Percentiles rank a stretch among this genome's conserved stretches.
These are phyloP conservation scores for Cruciata laevipes DNA, from an alignment of 257 asterid genomes.

Conservation along the genomic window DNA sequence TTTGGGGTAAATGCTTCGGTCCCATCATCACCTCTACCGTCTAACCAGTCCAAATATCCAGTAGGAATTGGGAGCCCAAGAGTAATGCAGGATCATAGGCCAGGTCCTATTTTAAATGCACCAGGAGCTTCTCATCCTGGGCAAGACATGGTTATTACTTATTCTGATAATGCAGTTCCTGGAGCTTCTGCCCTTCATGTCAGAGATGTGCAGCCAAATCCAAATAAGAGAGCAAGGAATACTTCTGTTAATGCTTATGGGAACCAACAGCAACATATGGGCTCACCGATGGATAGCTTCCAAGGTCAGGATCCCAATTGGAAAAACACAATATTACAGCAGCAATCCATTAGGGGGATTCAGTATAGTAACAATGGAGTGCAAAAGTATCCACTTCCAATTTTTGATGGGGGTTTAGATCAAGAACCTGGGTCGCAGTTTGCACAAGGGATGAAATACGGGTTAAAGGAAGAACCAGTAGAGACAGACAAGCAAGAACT, in stretches of 20 bases:
- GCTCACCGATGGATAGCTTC: slow-evolving; percentile 53
- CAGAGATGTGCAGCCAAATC: slow-evolving; percentile 53
- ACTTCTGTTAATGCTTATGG: slow-evolving; percentile 41
- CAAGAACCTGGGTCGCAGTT: slow-evolving; percentile 65
- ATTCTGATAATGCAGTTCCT: slow-evolving; percentile 36
- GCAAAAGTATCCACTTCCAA: slow-evolving; percentile 67
- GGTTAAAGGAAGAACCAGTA: slow-evolving; percentile 82
- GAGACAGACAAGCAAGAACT: slow-evolving; percentile 62
- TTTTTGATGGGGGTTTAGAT: slow-evolving; percentile 59
- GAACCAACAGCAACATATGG: slow-evolving; percentile 48
- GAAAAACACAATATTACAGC: slow-evolving; percentile 71
- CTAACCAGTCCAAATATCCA: slow-evolving; percentile 53
- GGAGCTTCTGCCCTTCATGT: slow-evolving; percentile 49
- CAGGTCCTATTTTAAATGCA: slow-evolving; percentile 46
- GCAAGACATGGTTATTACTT: slow-evolving; percentile 55
- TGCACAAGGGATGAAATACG: slow-evolving; percentile 66
- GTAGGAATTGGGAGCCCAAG: slow-evolving; percentile 60
- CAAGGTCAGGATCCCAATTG: slow-evolving; percentile 69
- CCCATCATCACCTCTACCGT: slow-evolving; percentile 41
- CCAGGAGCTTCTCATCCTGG: slow-evolving; percentile 62
- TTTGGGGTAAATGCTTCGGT: slow-evolving; percentile 65
- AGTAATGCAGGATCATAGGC: slow-evolving; percentile 62
- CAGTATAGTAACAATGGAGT: slow-evolving; percentile 50
- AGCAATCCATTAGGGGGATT: slow-evolving; percentile 52
- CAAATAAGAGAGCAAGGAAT: slow-evolving; percentile 63